Percentiles rank a stretch among this genome's conserved stretches.
Evolutionary conservation across 2,329 filamentous ascomycete genomes (phyloP).

Genomic region (Scedosporium apiospermum): DNA sequence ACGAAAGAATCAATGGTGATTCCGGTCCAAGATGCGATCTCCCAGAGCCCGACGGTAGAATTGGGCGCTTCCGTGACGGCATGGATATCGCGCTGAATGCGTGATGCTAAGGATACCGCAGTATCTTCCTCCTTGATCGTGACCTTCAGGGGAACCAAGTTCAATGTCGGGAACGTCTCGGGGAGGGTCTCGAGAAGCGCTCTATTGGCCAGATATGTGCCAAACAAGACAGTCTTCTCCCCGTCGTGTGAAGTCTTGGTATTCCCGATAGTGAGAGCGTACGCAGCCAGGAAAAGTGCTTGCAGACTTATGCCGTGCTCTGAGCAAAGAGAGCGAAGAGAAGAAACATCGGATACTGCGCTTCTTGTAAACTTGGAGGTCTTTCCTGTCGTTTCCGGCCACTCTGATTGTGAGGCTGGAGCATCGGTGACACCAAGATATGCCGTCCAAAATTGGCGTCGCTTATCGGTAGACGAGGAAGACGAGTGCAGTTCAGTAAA

Average conservation of each 20-base stretch:
- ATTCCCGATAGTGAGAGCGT: slow-evolving; percentile 34
- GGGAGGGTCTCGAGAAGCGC: slow-evolving; percentile 29
- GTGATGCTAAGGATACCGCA: slow-evolving; percentile 41
- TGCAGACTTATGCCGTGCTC: slow-evolving; percentile 55
- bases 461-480: slow-evolving; percentile 6
- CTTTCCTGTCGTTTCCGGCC: background rate
- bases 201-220: slow-evolving; percentile 77
- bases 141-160: slow-evolving; percentile 64
- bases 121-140: slow-evolving; percentile 16
- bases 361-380: slow-evolving; percentile 22
- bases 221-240: slow-evolving; percentile 47
- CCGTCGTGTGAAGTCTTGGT: background rate
- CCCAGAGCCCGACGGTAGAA: slow-evolving; percentile 53
- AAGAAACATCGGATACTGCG: slow-evolving; percentile 29
- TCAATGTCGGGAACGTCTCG: slow-evolving; percentile 60
- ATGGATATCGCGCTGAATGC: slow-evolving; percentile 60
- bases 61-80: slow-evolving; percentile 47
- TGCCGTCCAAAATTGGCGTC: slow-evolving; percentile 29
- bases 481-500: slow-evolving; percentile 11
- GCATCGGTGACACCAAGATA: slow-evolving; percentile 22
- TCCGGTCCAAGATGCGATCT: slow-evolving; percentile 69
- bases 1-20: slow-evolving; percentile 63
- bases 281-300: slow-evolving; percentile 64
- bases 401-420: slow-evolving; percentile 25
- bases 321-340: slow-evolving; percentile 25